These are phyloP conservation scores for Amanita pallidorosea DNA, from an alignment of 768 basidiomycete genomes.

Conservation along the genomic window DNA sequence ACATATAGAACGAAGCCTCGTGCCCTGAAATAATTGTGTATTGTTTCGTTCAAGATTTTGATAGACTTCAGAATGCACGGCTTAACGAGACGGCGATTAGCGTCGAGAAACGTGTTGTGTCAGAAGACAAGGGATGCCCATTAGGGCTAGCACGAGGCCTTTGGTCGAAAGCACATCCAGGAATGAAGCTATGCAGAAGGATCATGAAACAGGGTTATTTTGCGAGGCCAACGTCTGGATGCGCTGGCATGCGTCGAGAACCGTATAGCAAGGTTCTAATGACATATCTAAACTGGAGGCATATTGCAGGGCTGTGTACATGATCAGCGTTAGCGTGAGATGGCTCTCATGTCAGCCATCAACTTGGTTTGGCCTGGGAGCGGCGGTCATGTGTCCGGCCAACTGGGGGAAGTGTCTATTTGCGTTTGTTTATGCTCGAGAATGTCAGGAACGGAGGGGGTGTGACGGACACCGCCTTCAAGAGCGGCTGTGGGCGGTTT, in stretches of 20 bases:
- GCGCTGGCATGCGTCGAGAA: background rate
- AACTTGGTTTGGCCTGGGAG: background rate
- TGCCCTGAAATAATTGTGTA: background rate
- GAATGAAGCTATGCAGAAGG: background rate
- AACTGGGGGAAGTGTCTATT: background rate
- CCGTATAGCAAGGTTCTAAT: background rate
- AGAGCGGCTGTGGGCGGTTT: background rate
- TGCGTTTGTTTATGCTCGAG: background rate
- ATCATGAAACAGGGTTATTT: background rate
- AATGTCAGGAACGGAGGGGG: background rate
- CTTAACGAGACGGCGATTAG: background rate
- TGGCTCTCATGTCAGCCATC: conserved; percentile 1
- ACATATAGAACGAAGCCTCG: background rate
- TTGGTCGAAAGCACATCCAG: background rate
- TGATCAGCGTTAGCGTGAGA: conserved; percentile 4
- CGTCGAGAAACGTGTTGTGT: background rate
- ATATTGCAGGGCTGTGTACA: background rate
- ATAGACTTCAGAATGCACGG: background rate
- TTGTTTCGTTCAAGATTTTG: background rate
- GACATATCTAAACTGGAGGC: background rate
- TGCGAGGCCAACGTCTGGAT: background rate
- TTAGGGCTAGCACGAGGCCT: background rate
- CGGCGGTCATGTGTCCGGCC: background rate
- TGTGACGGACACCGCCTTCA: background rate
- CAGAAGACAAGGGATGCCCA: background rate